Evolutionary conservation across 1,284 basidiomycete species (phyloP).

Genomic region (Leccinum holopus): DNA sequence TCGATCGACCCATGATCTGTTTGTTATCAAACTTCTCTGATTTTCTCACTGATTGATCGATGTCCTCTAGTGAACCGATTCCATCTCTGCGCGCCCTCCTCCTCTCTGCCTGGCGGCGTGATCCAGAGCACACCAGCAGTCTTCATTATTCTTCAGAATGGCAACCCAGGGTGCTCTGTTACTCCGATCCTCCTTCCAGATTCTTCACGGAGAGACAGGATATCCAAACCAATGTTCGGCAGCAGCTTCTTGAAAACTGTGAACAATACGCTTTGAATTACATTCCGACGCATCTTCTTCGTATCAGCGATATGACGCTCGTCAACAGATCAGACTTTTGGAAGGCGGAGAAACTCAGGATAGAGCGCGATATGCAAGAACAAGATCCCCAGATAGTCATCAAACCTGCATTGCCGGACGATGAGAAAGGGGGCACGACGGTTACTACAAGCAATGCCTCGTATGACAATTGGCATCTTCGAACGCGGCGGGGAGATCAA

Average conservation of each 20-base stretch:
- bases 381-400: not conserved
- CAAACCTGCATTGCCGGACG: not conserved
- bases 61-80: slow-evolving; percentile 1
- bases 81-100: slow-evolving; percentile 9
- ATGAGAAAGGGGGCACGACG: not conserved
- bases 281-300: not conserved
- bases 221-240: slow-evolving; percentile 2
- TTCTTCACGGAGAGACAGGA: not conserved
- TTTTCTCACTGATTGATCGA: not conserved
- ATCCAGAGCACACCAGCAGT: slow-evolving; percentile 7
- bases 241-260: slow-evolving; percentile 13
- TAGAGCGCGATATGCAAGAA: not conserved
- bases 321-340: not conserved
- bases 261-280: slow-evolving; percentile 15
- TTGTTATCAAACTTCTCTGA: not conserved
- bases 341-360: not conserved
- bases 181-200: not conserved
- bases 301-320: not conserved
- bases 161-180: slow-evolving; percentile 15
- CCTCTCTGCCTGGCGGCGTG: slow-evolving; percentile 16
- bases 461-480: not conserved
- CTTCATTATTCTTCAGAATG: not conserved
- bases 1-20: not conserved
- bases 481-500: slow-evolving; percentile 5
- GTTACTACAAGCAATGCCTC: not conserved